A percentile compares a stretch with the other conserved stretches of the same genome.
These are phyloP conservation scores for Astragalus glycyphyllos DNA, from an alignment of 306 rosid species.

Conservation along the genomic window DNA sequence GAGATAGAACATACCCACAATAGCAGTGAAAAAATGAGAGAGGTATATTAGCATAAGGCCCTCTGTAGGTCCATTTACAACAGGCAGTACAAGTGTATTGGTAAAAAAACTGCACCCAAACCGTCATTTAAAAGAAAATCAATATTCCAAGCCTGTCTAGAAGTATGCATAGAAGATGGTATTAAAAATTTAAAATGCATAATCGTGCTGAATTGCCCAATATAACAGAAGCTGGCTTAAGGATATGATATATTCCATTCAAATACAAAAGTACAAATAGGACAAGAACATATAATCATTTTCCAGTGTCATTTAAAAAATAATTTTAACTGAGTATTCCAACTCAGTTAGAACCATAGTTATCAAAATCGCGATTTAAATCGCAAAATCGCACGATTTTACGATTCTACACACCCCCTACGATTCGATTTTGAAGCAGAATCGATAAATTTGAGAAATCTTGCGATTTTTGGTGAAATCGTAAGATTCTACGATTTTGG, in stretches of 20 bases:
- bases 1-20: slow-evolving; percentile 73
- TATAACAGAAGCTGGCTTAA: slow-evolving; percentile 7
- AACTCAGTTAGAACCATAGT: slow-evolving; percentile 27
- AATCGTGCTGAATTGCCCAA: slow-evolving; percentile 2
- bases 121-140: slow-evolving; percentile 44
- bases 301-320: slow-evolving; percentile 26
- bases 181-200: slow-evolving; percentile 7
- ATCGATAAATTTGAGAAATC: too few species aligned
- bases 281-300: slow-evolving; percentile 14
- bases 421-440: too few species aligned
- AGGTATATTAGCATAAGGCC: slow-evolving; percentile 87
- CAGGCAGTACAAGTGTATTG: slow-evolving; percentile 87
- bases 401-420: too few species aligned
- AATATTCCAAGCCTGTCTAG: slow-evolving; percentile 25
- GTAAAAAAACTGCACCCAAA: slow-evolving; percentile 81
- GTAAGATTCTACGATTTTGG: too few species aligned
- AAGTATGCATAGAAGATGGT: too few species aligned
- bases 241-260: slow-evolving; percentile 23
- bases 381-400: too few species aligned
- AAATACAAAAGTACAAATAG: slow-evolving; percentile 5
- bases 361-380: too few species aligned
- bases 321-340: neutral
- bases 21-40: slow-evolving; percentile 77
- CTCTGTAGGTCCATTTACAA: slow-evolving; percentile 94
- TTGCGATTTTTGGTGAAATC: too few species aligned